phyloP scores from a whole-genome alignment of 2,329 filamentous ascomycete species.

The Calonectria fujianensis region DNA sequence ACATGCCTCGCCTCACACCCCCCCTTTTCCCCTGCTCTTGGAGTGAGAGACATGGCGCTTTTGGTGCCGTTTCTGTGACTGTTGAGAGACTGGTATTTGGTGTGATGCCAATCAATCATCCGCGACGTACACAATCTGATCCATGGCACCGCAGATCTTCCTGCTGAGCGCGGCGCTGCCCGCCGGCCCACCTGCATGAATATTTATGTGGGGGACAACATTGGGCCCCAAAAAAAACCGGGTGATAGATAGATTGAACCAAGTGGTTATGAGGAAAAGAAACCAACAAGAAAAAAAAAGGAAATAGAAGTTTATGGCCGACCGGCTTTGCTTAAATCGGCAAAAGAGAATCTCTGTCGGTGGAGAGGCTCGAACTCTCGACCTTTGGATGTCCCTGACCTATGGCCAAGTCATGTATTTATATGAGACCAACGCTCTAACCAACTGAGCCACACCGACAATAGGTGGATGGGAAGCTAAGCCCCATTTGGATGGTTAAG shows the following conservation, averaged over 20 bases:
- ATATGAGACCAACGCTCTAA: constrained; percentile 57
- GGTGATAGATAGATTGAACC: neutral
- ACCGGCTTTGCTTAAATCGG: neutral
- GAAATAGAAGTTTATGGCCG: neutral
- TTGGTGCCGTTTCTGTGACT: constrained; percentile 27
- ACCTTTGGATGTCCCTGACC: constrained; percentile 55
- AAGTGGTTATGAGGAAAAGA: neutral
- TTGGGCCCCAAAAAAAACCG: neutral
- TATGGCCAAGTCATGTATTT: constrained; percentile 48
- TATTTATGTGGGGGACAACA: neutral
- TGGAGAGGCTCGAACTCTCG: constrained; percentile 57
- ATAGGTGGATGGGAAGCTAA: constrained; percentile 15
- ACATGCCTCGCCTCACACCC: constrained; percentile 11
- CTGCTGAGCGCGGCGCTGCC: neutral
- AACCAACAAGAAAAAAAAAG: neutral
- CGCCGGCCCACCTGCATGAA: neutral
- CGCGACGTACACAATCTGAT: constrained; percentile 20
- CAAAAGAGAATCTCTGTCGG: constrained; percentile 44
- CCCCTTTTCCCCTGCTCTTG: neutral
- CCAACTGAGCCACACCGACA: constrained; percentile 56
- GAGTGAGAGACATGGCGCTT: constrained; percentile 29
- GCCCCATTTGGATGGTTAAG: constrained; percentile 41
- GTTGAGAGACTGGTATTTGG: constrained; percentile 37
- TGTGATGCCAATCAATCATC: constrained; percentile 33
- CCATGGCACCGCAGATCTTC: constrained; percentile 11